These are phyloP conservation scores for Aspergillus piperis DNA, from an alignment of 2,329 filamentous ascomycete species.

Conservation along the genomic window DNA sequence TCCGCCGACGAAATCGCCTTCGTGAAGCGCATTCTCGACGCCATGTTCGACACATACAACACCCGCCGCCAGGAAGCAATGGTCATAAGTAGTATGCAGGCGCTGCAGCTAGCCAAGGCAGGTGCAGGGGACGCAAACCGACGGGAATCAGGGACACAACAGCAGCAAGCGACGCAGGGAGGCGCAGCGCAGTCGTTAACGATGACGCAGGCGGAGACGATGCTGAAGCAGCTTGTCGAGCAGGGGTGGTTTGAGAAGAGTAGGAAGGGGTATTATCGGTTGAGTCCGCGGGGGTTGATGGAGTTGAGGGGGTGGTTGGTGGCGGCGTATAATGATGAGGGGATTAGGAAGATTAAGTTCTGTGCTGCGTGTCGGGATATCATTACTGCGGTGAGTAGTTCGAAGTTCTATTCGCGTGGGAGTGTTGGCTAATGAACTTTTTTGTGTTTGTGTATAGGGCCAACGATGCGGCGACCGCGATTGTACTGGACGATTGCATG, in stretches of 20 bases:
- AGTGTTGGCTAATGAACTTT: conserved; percentile 6
- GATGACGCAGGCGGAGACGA: conserved; percentile 72
- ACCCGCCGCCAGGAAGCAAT: conserved; percentile 77
- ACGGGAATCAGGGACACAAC: conserved; percentile 49
- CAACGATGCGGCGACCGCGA: conserved; percentile 70
- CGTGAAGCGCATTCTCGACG: conserved; percentile 82
- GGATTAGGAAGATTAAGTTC: conserved; percentile 75
- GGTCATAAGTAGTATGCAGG: conserved; percentile 78
- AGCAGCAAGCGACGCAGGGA: conserved; percentile 18
- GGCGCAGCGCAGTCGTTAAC: conserved; percentile 60
- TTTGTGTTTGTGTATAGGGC: conserved; percentile 50
- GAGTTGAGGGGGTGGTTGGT: conserved; percentile 82
- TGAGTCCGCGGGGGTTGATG: conserved; percentile 77
- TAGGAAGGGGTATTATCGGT: conserved; percentile 67
- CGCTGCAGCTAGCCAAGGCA: conserved; percentile 64
- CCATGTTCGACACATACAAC: conserved; percentile 90
- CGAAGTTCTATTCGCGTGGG: no score
- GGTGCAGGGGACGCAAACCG: conserved; percentile 39
- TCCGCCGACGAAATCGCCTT: conserved; percentile 83
- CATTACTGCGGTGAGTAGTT: conserved; percentile 66
- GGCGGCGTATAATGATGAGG: conserved; percentile 83
- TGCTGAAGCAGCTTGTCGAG: conserved; percentile 69
- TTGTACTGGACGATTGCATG: conserved; percentile 72
- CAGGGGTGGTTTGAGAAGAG: conserved; percentile 87
- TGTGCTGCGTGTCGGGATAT: conserved; percentile 89